phyloP scores from a whole-genome alignment of 2,329 filamentous ascomycete genomes.

The Phaeosphaeria sp. region DNA sequence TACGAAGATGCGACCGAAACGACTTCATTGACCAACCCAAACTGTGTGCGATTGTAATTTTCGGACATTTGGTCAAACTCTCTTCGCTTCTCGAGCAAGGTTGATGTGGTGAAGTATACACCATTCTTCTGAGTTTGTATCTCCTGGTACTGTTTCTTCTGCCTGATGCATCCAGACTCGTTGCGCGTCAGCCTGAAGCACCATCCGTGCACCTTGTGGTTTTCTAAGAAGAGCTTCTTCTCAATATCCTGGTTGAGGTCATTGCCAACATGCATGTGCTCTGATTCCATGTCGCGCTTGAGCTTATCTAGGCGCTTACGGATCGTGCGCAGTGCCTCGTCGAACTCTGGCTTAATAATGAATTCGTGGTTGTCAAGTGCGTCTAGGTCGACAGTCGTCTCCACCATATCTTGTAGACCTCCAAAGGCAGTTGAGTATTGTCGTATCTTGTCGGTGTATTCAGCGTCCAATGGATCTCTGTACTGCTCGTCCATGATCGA shows the following conservation, averaged over 20 bases:
- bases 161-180: conserved; percentile 91
- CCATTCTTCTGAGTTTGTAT: conserved; percentile 99
- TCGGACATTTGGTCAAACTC: conserved; percentile 94
- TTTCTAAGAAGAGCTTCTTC: conserved; percentile 98
- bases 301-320: conserved; percentile 88
- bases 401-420: conserved; percentile 96
- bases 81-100: conserved; percentile 78
- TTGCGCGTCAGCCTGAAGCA: conserved; percentile 91
- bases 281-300: conserved; percentile 79
- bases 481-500: conserved; percentile 96
- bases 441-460: conserved; percentile 82
- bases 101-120: conserved; percentile 93
- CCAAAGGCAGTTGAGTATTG: conserved; percentile 78
- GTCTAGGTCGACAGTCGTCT: conserved; percentile 95
- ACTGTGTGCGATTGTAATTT: conserved; percentile 94
- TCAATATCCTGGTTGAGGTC: conserved; percentile 92
- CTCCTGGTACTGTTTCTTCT: conserved; percentile 88
- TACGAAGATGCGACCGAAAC: conserved; percentile 94
- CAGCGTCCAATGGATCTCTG: conserved; percentile 80
- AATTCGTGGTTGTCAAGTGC: conserved; percentile 97
- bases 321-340: conserved; percentile 86
- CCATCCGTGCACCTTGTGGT: conserved; percentile 94
- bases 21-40: conserved; percentile 88
- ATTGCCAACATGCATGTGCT: conserved; percentile 76
- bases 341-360: conserved; percentile 98